Conservation (phyloP, 306 rosid species). For the Delonix regia region DNA sequence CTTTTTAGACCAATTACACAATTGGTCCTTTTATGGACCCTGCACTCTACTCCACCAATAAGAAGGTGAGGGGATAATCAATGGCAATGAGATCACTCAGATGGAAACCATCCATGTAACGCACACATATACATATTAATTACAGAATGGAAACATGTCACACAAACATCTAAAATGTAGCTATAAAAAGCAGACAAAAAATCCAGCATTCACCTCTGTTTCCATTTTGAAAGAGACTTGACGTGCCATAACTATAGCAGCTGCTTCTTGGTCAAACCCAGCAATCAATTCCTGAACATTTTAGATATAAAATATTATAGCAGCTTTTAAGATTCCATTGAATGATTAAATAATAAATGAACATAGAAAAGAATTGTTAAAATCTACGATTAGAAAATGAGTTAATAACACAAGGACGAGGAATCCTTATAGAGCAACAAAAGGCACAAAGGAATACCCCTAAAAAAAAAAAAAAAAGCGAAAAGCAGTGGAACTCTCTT, state of each 20-base stretch:
- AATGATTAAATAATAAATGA: constrained; percentile 9
- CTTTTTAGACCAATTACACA: neutral
- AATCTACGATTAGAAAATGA: neutral
- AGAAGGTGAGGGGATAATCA: neutral
- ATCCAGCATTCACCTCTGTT: constrained; percentile 67
- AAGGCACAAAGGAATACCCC: neutral
- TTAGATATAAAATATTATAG: constrained; percentile 16
- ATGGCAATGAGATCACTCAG: neutral
- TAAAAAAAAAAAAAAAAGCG: no score
- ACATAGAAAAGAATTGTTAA: constrained; percentile 1
- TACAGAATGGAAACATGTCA: neutral
- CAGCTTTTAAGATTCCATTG: constrained; percentile 17
- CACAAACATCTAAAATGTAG: neutral
- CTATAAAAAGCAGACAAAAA: constrained; percentile 1
- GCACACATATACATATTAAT: neutral
- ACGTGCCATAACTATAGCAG: constrained; percentile 96
- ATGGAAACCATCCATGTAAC: neutral
- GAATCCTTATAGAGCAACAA: neutral
- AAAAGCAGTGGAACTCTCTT: neutral
- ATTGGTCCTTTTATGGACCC: constrained; percentile 5
- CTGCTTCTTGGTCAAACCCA: constrained; percentile 99
- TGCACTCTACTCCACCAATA: neutral
- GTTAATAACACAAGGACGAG: neutral
- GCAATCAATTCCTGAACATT: constrained; percentile 80
- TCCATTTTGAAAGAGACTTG: constrained; percentile 98